Percentiles rank a stretch among this genome's conserved stretches.
Conservation (phyloP, 208 protist genomes). For the Strigomonas culicis region DNA sequence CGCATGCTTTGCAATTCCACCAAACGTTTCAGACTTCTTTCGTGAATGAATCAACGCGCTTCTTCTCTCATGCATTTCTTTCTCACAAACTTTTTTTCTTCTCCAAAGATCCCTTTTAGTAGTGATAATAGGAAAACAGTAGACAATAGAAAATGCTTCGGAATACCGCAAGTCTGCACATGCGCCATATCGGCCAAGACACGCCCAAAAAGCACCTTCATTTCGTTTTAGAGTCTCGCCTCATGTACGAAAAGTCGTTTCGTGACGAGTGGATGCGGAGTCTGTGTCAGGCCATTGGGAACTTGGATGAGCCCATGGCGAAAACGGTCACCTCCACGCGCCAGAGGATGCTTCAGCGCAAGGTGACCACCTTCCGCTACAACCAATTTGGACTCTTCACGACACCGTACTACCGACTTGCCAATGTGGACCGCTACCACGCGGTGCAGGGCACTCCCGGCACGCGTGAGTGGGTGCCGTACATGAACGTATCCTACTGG, state of each 20-base stretch:
- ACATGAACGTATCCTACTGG: conserved; percentile 86
- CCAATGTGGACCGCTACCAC: conserved; percentile 85
- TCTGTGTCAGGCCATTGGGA: conserved; percentile 67
- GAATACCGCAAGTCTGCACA: conserved; percentile 22
- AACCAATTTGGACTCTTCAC: conserved; percentile 89
- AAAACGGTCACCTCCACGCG: conserved; percentile 56
- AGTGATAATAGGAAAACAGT: too few species aligned
- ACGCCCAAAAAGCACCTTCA: conserved; percentile 81
- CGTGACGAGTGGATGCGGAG: conserved; percentile 86
- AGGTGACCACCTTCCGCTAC: conserved; percentile 87
- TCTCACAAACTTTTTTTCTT: conserved; percentile 4
- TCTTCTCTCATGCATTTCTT: not conserved
- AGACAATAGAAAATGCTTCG: conserved; percentile 33
- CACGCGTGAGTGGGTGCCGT: conserved; percentile 88
- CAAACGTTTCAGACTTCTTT: too few species aligned
- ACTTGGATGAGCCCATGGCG: conserved; percentile 77
- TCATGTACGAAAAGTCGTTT: conserved; percentile 93
- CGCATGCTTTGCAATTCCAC: not conserved
- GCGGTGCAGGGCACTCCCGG: conserved; percentile 71
- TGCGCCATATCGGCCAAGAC: conserved; percentile 89
- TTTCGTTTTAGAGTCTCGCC: conserved; percentile 80
- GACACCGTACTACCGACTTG: conserved; percentile 76
- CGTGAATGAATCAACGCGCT: too few species aligned
- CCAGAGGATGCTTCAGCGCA: conserved; percentile 85
- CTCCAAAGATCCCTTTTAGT: not conserved